These are phyloP conservation scores for Lasiosphaeria miniovina DNA, from an alignment of 495 filamentous ascomycete genomes.

Conservation along the genomic window DNA sequence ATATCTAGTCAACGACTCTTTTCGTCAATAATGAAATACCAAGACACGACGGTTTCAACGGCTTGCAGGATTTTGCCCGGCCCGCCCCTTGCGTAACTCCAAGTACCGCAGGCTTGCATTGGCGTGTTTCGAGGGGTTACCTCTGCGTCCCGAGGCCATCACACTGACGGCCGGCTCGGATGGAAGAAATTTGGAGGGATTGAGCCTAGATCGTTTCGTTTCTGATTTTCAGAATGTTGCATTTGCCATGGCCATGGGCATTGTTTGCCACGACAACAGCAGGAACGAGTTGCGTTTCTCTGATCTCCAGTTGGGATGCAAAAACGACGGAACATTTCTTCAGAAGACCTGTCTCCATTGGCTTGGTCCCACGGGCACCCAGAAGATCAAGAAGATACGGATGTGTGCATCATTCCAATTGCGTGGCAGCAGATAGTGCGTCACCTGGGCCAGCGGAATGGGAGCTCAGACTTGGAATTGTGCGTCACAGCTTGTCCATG, in stretches of 20 bases:
- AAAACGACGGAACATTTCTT: not conserved
- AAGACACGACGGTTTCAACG: not conserved
- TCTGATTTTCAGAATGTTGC: slow-evolving; percentile 1
- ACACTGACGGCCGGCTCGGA: not conserved
- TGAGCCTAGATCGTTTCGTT: slow-evolving; percentile 6
- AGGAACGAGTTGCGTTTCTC: not conserved
- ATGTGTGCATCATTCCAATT: no score
- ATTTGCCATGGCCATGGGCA: not conserved
- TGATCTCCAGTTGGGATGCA: slow-evolving; percentile 7
- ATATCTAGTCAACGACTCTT: not conserved
- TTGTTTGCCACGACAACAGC: not conserved
- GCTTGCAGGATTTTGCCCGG: not conserved
- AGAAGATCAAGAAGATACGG: slow-evolving; percentile 8
- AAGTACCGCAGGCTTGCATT: not conserved
- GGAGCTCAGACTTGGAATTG: not conserved
- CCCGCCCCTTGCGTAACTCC: not conserved
- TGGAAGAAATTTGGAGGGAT: not conserved
- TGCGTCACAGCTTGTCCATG: no score
- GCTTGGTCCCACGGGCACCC: slow-evolving; percentile 7
- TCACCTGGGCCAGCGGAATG: not conserved
- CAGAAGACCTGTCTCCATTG: not conserved
- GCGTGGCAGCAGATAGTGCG: no score
- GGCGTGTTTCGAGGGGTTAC: slow-evolving; percentile 6
- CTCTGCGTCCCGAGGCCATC: not conserved
- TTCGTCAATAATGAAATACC: not conserved